phyloP scores from a whole-genome alignment of 2,329 filamentous ascomycete genomes.

The Raffaelea albimanens region DNA sequence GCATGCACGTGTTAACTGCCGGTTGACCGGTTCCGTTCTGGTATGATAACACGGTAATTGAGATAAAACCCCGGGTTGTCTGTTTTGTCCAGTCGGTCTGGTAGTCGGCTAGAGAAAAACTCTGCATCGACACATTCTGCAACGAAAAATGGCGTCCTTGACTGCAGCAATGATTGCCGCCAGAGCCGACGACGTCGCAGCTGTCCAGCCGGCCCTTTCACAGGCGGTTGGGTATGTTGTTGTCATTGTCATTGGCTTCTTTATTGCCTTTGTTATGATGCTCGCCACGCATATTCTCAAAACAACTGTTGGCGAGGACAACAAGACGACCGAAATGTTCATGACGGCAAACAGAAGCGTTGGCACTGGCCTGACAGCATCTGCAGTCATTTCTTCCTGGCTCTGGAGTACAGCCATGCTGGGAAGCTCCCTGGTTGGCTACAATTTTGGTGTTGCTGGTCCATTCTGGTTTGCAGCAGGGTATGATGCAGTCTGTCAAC shows the following conservation, averaged over 20 bases:
- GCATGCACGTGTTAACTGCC: neutral
- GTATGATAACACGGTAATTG: neutral
- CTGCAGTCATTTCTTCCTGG: constrained; percentile 24
- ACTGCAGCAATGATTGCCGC: neutral
- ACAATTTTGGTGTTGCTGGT: constrained; percentile 17
- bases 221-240: neutral
- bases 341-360: constrained; percentile 25
- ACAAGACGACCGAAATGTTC: constrained; percentile 34
- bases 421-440: constrained; percentile 9
- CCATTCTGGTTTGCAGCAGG: neutral
- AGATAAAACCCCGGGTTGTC: too few species aligned
- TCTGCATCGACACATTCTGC: too few species aligned
- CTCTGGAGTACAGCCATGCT: constrained; percentile 28
- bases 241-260: neutral
- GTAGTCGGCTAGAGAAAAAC: too few species aligned
- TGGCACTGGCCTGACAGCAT: constrained; percentile 20
- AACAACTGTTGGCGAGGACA: constrained; percentile 22
- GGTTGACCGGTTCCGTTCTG: neutral
- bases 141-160: too few species aligned
- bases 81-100: too few species aligned
- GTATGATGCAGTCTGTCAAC: too few species aligned
- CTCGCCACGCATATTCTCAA: neutral
- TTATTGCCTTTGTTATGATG: neutral
- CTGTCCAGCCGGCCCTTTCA: neutral
- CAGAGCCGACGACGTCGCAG: neutral